Base-by-base conservation (phyloP, 164 flowering plant species). In the Houttuynia cordata region DNA sequence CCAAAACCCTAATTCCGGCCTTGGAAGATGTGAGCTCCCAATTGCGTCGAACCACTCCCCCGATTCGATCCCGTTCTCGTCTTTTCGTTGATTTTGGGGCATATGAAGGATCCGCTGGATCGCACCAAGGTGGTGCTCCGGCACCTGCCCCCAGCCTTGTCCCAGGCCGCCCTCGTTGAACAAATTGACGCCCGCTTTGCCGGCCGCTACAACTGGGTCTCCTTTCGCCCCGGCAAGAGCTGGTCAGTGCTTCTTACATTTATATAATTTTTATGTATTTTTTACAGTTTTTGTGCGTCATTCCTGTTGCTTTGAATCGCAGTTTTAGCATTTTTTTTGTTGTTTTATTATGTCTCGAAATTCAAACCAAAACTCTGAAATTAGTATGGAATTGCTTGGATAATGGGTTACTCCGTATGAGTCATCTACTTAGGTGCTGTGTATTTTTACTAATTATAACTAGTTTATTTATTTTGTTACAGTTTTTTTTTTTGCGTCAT, bases 81-180 rank as follows among this genome's bases (percentile, higher is more conserved):
- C 8, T 10, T 45, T 17, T 17, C 12, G 49, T 17, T 14, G 17
- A 45, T 45, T 45, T 45, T 12, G 49, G 49, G 2, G 58, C 58
- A 61, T 58, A 81, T 84, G 87, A 82, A 81, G 76, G 87, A 81
- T 57, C 75, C 75, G 39, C 59, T 64, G 37, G 83, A 84, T 78
- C 89, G 89, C 61, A 86, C 89, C 34, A 88, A 91, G 70, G 90
- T 88, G 50, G 96, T 88, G 76, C 67, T 91, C 21, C 80, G 97
- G 76, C 96, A 85, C 82, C 79, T 91, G 82, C 97, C 97, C 64
- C 90, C 91, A 30, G 34, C 79, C 58, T 66, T 88, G 58, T 69
- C 94, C 14, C 83, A 81, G 76, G 61, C 83, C 15, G 68, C 63
- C 62, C 74, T 91, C 9, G 51, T 79, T 69, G 91, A 83, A n/a